These are phyloP conservation scores for Pleoardoris graminearum DNA, from an alignment of 2,329 filamentous ascomycete genomes.

Conservation along the genomic window DNA sequence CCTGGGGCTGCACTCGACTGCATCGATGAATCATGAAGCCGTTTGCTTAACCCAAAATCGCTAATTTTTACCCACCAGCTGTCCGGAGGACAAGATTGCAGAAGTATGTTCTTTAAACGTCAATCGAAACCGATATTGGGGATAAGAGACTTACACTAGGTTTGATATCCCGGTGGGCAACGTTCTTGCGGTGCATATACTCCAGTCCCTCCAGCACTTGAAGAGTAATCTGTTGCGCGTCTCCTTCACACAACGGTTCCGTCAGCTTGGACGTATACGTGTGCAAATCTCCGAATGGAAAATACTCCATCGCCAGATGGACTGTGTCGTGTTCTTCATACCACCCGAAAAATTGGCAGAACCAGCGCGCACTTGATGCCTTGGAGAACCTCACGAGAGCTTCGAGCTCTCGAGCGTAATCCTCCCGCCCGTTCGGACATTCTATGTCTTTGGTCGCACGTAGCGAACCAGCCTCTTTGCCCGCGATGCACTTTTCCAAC, in stretches of 20 bases:
- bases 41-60: neutral
- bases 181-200: neutral
- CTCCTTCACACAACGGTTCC: neutral
- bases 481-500: neutral
- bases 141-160: neutral
- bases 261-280: neutral
- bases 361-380: neutral
- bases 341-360: slow-evolving; percentile 1
- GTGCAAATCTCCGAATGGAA: slow-evolving; percentile 1
- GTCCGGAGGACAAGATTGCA: neutral
- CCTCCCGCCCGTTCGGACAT: neutral
- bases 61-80: neutral
- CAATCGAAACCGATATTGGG: neutral
- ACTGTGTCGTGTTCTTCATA: neutral
- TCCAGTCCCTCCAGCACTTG: slow-evolving; percentile 3
- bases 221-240: neutral
- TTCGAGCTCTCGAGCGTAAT: neutral
- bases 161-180: slow-evolving; percentile 6
- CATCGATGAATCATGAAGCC: neutral
- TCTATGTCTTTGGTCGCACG: neutral
- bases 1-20: neutral
- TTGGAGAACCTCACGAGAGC: neutral
- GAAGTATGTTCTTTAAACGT: neutral
- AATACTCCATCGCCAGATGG: slow-evolving; percentile 2
- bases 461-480: neutral